Evolutionary conservation across 1,139 yeast genomes (phyloP).

Genomic region (Zygoascus sp.): DNA sequence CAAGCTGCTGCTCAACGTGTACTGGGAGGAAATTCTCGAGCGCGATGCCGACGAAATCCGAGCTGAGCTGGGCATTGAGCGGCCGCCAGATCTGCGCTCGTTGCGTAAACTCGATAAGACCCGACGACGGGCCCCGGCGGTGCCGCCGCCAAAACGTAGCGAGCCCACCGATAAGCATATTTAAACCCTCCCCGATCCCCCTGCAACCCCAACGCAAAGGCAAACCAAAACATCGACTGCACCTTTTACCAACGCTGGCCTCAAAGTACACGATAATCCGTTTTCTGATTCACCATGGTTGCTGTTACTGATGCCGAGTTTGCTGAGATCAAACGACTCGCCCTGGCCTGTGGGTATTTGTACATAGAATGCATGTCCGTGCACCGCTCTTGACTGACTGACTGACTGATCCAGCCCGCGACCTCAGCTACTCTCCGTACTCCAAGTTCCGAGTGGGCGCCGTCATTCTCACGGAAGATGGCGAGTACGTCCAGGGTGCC

Average conservation of each 20-base stretch:
- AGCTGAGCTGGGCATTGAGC: constrained; percentile 61
- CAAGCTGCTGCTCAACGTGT: constrained; percentile 77
- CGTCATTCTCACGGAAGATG: constrained; percentile 51
- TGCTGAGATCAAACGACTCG: constrained; percentile 15
- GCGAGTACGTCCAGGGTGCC: constrained; percentile 60
- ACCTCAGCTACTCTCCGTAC: constrained; percentile 67
- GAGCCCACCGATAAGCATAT: background rate
- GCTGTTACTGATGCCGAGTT: constrained; percentile 15
- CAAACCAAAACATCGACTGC: too few relatives aligned
- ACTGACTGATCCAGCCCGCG: constrained; percentile 26
- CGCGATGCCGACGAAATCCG: constrained; percentile 71
- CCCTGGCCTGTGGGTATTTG: constrained; percentile 16
- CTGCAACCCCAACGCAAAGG: too few relatives aligned
- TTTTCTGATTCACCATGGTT: too few relatives aligned
- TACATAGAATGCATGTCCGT: too few relatives aligned
- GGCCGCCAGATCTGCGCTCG: constrained; percentile 72
- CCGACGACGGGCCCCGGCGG: background rate
- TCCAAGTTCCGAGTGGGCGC: constrained; percentile 89
- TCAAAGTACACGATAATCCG: too few relatives aligned
- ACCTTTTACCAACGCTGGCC: too few relatives aligned
- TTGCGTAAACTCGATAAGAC: constrained; percentile 44
- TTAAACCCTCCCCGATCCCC: background rate
- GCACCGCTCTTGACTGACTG: background rate
- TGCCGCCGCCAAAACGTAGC: background rate
- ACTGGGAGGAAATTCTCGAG: constrained; percentile 85